Evolutionary conservation across 1,139 yeast genomes (phyloP).

Genomic region (Geotrichum europaeum): DNA sequence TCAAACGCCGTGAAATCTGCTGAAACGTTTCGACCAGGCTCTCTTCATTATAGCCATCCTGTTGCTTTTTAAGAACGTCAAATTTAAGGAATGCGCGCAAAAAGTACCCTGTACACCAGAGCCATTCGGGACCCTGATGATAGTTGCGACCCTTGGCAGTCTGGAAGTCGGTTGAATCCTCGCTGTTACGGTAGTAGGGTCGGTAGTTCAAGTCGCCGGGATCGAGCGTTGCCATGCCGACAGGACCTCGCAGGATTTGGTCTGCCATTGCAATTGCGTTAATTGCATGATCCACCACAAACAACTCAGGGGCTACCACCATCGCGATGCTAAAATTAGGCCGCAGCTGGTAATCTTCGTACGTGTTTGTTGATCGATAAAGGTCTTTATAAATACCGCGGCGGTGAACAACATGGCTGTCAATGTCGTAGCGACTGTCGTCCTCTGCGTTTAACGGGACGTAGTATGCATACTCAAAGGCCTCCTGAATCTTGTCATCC

Average conservation of each 20-base stretch:
- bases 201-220: conserved; percentile 88
- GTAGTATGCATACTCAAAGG: conserved; percentile 74
- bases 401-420: conserved; percentile 64
- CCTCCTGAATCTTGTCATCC: conserved; percentile 61
- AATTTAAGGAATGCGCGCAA: conserved; percentile 64
- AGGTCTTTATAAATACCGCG: conserved; percentile 93
- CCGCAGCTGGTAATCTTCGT: conserved; percentile 88
- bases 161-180: conserved; percentile 79
- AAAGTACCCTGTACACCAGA: conserved; percentile 85
- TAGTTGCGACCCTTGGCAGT: conserved; percentile 94
- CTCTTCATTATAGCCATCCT: conserved; percentile 17
- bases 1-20: conserved; percentile 47
- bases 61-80: conserved; percentile 39
- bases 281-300: conserved; percentile 54
- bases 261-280: conserved; percentile 69
- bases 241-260: conserved; percentile 68
- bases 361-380: conserved; percentile 72
- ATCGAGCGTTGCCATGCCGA: conserved; percentile 88
- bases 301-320: conserved; percentile 89
- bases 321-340: conserved; percentile 91
- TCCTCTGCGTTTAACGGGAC: conserved; percentile 57
- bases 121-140: conserved; percentile 99
- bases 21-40: conserved; percentile 36
- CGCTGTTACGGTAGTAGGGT: conserved; percentile 78
- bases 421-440: conserved; percentile 53